A percentile compares a stretch with the other conserved stretches of the same genome.
These are phyloP conservation scores for Chrysoporthe puriensis DNA, from an alignment of 2,329 filamentous ascomycete species.

Conservation along the genomic window DNA sequence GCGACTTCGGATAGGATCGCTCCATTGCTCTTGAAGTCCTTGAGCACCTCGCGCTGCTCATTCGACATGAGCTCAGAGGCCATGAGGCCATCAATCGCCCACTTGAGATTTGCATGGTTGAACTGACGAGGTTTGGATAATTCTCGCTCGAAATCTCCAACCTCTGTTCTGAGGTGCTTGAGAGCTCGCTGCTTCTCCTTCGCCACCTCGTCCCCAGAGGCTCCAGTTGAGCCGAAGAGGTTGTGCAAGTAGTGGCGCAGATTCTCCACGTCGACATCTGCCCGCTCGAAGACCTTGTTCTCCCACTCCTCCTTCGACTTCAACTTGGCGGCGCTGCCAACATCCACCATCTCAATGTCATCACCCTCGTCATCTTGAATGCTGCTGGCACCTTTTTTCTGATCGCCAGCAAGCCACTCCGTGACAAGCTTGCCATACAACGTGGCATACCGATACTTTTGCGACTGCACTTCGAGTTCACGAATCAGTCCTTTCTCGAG, in stretches of 20 bases:
- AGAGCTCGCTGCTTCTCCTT: conserved; percentile 35
- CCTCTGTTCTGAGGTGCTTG: conserved; percentile 33
- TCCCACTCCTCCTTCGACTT: conserved; percentile 49
- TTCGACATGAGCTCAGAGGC: conserved; percentile 49
- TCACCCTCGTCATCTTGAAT: conserved; percentile 23
- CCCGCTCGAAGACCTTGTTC: conserved; percentile 46
- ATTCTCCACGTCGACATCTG: conserved; percentile 41
- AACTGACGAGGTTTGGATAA: conserved; percentile 42
- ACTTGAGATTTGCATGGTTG: conserved; percentile 38
- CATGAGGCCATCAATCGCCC: conserved; percentile 48
- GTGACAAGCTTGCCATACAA: conserved; percentile 52
- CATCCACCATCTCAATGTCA: conserved; percentile 37
- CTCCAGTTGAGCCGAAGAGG: conserved; percentile 42
- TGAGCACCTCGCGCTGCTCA: conserved; percentile 46
- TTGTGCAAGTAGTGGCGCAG: conserved; percentile 45
- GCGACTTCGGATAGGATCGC: conserved; percentile 52
- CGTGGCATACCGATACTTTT: conserved; percentile 48
- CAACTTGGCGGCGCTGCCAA: conserved; percentile 46
- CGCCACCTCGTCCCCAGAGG: not conserved
- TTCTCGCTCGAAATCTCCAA: conserved; percentile 39
- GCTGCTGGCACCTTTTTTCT: conserved; percentile 31
- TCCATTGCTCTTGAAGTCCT: conserved; percentile 46
- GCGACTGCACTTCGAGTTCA: conserved; percentile 45
- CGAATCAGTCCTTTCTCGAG: conserved; percentile 44
- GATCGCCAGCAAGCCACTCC: conserved; percentile 46